Evolutionary conservation across 345 rosid genomes (phyloP).

Genomic region (Salix suchowensis): DNA sequence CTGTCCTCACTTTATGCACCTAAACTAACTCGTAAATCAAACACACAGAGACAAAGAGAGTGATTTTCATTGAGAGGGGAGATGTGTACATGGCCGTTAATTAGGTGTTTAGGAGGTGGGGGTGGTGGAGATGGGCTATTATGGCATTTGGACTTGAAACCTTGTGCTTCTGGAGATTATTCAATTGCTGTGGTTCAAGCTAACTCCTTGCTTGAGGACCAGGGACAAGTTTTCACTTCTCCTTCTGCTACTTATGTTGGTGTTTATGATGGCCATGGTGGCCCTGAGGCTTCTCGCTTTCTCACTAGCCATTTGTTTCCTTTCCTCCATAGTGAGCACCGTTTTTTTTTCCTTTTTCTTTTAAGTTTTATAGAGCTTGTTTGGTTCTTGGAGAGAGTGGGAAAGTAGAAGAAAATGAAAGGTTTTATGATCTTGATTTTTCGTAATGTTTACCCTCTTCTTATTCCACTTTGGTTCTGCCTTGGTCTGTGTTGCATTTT

Average conservation of each 20-base stretch:
- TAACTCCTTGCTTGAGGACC: constrained; percentile 57
- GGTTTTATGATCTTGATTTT: neutral
- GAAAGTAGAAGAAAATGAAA: no score
- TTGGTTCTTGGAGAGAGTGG: neutral
- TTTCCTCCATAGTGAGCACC: constrained; percentile 39
- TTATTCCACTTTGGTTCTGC: neutral
- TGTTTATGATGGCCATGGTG: constrained; percentile 74
- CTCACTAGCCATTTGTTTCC: constrained; percentile 41
- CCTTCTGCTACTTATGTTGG: constrained; percentile 63
- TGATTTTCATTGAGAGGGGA: constrained; percentile 5
- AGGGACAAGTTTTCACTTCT: constrained; percentile 56
- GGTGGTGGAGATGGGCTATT: constrained; percentile 36
- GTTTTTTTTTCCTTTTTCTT: neutral
- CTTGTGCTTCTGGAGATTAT: constrained; percentile 52
- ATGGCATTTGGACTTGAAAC: constrained; percentile 58
- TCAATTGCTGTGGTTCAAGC: constrained; percentile 68
- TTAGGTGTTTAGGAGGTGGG: constrained; percentile 42
- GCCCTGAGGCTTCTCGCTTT: constrained; percentile 63
- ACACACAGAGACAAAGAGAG: no score
- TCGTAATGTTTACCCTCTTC: neutral
- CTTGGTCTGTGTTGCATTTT: neutral
- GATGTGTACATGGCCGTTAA: constrained; percentile 33
- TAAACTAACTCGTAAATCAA: no score
- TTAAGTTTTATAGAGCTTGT: neutral
- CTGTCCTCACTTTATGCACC: neutral